phyloP scores from a whole-genome alignment of 345 rosid species.

The Hevea brasiliensis region DNA sequence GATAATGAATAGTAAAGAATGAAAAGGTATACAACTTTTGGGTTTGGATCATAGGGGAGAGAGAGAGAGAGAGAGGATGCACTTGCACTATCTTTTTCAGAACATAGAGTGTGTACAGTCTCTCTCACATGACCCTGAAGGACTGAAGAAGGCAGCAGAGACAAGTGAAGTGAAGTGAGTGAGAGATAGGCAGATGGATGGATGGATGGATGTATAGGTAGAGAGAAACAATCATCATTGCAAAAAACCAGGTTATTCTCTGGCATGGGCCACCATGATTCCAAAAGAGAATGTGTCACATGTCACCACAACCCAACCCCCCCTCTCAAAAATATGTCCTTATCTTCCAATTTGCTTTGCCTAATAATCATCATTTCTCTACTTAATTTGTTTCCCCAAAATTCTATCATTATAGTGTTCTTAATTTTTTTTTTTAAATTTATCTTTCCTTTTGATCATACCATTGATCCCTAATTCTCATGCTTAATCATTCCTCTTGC shows the following conservation, averaged over 20 bases:
- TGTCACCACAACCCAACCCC: too few relatives aligned
- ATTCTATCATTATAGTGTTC: constrained; percentile 18
- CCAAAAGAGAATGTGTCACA: constrained; percentile 56
- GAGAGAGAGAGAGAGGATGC: not conserved
- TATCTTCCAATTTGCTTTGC: constrained; percentile 41
- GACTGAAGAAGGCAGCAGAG: not conserved
- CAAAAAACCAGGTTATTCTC: constrained; percentile 64
- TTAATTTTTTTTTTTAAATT: too few relatives aligned
- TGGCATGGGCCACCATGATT: constrained; percentile 69
- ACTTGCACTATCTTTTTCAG: constrained; percentile 7
- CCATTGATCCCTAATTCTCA: constrained; percentile 24
- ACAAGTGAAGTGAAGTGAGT: constrained; percentile 6
- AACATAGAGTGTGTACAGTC: constrained; percentile 4
- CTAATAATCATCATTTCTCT: constrained; percentile 34
- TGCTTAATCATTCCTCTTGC: constrained; percentile 28
- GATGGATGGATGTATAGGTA: constrained; percentile 18
- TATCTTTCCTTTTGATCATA: too few relatives aligned
- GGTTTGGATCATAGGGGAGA: not conserved
- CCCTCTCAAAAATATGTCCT: constrained; percentile 37
- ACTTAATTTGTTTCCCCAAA: constrained; percentile 19
- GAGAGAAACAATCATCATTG: constrained; percentile 35
- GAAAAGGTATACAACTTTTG: constrained; percentile 13
- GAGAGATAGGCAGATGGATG: not conserved
- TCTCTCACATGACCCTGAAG: constrained; percentile 17
- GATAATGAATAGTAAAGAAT: not conserved